Base-by-base conservation (phyloP, 352 stramenopile species). In the Phytophthora chlamydospora region DNA sequence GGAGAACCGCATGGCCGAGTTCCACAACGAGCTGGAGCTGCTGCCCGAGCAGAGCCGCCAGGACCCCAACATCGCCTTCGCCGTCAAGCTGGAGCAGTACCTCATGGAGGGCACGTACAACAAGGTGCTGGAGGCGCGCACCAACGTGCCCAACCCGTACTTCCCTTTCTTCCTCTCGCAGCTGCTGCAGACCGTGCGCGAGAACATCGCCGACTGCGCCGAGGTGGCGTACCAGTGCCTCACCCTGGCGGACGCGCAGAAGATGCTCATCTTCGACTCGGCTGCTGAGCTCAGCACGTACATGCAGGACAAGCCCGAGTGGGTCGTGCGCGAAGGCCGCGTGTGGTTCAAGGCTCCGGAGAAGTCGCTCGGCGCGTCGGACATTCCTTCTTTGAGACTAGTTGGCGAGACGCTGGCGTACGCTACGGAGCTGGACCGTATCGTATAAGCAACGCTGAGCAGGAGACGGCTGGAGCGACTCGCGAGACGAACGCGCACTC, bases 201-300 rank as follows among this genome's bases (percentile, higher is more conserved):
- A 98, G 67, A 96, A 95, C 58, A 97, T 99, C 71, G 96, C 95
- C 12, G 96, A 98, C 75, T 98, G 94, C 78, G 86, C 96, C 33
- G 94, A 98, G 80, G 91, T 98, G 42, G 84, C 91, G 10, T 98
- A 98, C 69, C 87, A 92, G 72, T 95, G 78, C 27, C 86, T 98
- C 41, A 83, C 83, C 24, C 59, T 97, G 19, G 45, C 41, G 11
- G 91, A 98, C 68, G 91, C 93, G 4, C 85, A 96, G 64, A 87
- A 88, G 47, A 97, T 98, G 89, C 93, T 98, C 63, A 98, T 98
- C 61, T 96, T 98, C 55, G 80, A 92, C 67, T 89, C 80, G 42
- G 54, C 71, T 14, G 66, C 80, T 6, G 89, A 97, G 49, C 76
- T 98, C 13, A 59, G 73, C 52, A 78, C 82, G 24, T 98, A 97